A percentile compares a stretch with the other conserved stretches of the same genome.
These are phyloP conservation scores for Sphagnum tenellum DNA, from an alignment of 225 moss, liverwort and hornwort genomes.

Conservation along the genomic window DNA sequence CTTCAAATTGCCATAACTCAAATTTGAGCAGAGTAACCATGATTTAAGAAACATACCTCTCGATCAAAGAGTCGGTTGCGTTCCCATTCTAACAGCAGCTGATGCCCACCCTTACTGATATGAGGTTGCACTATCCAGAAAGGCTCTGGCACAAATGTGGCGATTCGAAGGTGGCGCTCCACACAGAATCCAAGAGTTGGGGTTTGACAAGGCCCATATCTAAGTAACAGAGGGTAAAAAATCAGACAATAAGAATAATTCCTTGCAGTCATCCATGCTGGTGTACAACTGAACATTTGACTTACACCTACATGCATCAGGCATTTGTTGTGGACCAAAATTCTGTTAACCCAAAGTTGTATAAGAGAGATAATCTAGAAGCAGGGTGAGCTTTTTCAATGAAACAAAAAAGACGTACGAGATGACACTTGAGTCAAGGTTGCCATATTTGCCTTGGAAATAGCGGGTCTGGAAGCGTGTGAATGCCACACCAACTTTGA, in stretches of 20 bases:
- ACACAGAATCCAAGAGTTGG: slow-evolving; percentile 98
- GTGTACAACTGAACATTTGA: too few relatives aligned
- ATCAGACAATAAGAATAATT: too few relatives aligned
- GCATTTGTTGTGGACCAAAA: too few relatives aligned
- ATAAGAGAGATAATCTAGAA: not conserved
- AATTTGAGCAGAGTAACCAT: too few relatives aligned
- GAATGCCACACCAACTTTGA: slow-evolving; percentile 98
- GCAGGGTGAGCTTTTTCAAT: slow-evolving; percentile 34
- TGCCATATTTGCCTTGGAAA: slow-evolving; percentile 99
- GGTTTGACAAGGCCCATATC: slow-evolving; percentile 98
- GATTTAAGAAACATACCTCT: slow-evolving; percentile 34
- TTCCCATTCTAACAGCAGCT: slow-evolving; percentile 88
- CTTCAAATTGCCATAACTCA: too few relatives aligned
- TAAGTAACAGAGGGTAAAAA: slow-evolving; percentile 7
- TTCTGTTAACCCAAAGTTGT: too few relatives aligned
- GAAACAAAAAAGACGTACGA: slow-evolving; percentile 75
- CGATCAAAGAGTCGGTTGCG: slow-evolving; percentile 89
- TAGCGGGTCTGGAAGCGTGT: slow-evolving; percentile 97
- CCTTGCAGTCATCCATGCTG: too few relatives aligned
- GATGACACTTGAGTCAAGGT: slow-evolving; percentile 99
- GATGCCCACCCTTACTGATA: slow-evolving; percentile 78
- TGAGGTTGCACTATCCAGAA: slow-evolving; percentile 93
- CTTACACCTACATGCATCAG: too few relatives aligned
- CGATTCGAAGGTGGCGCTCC: slow-evolving; percentile 86
- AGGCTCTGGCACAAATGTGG: slow-evolving; percentile 88